Base-by-base conservation (phyloP, 352 stramenopile species). In the Pythium volutum region DNA sequence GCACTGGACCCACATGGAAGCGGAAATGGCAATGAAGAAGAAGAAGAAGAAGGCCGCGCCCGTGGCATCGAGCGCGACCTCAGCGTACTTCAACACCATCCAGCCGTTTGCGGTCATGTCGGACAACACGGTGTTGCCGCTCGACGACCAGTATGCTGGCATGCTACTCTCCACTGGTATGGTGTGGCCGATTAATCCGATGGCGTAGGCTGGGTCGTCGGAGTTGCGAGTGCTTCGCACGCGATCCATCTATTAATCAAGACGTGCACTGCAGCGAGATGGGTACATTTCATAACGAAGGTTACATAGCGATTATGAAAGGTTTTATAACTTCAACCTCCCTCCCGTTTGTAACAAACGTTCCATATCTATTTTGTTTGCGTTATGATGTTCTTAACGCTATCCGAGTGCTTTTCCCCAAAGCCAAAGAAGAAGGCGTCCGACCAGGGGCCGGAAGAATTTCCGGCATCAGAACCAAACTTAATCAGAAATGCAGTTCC, bases 121-220 rank as follows among this genome's bases (percentile, higher is more conserved):
- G 11, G 62, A 74, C 55, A 62, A 46, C 52, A 39, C 53, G 26
- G 23, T 64, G 38, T 16, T 74, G 46, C 67, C 67, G 11, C 62
- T 74, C 29, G 67, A 70, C 20, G 53, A 70, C 62, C 67, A 74
- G 57, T 71, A 69, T 48, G 53, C 67, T 6, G 67, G 62, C 42
- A 63, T 63, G 25, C 54, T 55, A 23, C 58, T 71, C n/a, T 36
- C 26, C 1, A 23, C 46, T 2, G 45, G 23, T 0, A 20, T 27
- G n/a, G n/a, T 50, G 14, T 69, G 55, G 62, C 20, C 61, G 10
- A 64, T 73, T 31, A 70, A 73, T 46, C 66, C 66, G 12, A 70
- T 70, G 56, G 58, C 66, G 7, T 74, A 54, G 33, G 2, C 16
- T 29, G 20, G 16, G 16, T 42, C 27, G 1, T 55, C 29, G 23